Evolutionary conservation across 148 eudicot species (phyloP), one percentile per base, ranked within the genome.

Genomic region (Rhododendron vialii): DNA sequence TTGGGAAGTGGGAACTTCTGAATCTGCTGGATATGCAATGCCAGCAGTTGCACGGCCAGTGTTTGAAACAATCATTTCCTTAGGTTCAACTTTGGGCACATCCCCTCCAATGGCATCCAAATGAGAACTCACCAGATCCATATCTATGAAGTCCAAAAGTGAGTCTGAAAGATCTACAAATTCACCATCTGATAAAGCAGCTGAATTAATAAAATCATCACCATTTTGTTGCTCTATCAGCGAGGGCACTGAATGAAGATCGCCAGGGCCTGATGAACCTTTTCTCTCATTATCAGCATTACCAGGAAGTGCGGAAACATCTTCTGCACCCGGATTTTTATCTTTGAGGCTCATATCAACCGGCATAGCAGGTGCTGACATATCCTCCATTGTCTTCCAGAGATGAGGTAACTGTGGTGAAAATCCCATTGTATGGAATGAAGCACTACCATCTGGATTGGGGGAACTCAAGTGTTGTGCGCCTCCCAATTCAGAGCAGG

Each of bases 311-410:
- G 41, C 85, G 69, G 90, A 90, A 38, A 89, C 80, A 69, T 86
- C 89, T 86, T 89, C 90, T 43, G 82, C 78, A 75, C 79, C 89
- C 80, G 59, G 88, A 83, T 33, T 83, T 50, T 88, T 86, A 82
- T 89, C 89, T 28, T 51, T 78, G 77, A 84, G 67, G 84, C 78
- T 83, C 63, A 80, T 51, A 87, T 88, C 84, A 14, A 87, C 87
- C 9, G 91, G 92, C 89, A 88, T 84, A 50, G 84, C 86, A 84
- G 92, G 80, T 57, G 85, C 87, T 80, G 94, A 86, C 45, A 92
- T 83, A 83, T 86, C 90, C 81, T 90, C 94, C 85, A 92, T 50
- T 24, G 91, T 85, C 81, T 90, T 90, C 98, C 98, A 96, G 28
- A 83, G 88, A 51, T 93, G 88, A 90, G 94, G 92, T 77, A 90